A percentile compares a stretch with the other conserved stretches of the same genome.
Evolutionary conservation across 2,329 filamentous ascomycete genomes (phyloP).

Genomic region (Exophiala mesophila): DNA sequence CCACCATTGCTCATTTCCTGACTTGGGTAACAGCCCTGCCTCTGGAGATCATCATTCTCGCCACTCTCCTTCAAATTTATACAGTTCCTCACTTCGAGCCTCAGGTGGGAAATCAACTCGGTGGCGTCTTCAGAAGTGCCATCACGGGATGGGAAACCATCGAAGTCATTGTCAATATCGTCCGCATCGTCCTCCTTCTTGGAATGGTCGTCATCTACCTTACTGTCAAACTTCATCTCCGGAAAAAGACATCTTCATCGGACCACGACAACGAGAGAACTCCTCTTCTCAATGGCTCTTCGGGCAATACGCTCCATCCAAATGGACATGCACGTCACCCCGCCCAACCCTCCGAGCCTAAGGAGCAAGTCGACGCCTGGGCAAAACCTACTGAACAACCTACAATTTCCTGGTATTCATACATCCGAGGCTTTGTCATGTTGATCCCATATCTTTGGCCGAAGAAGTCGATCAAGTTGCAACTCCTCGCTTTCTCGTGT

Average conservation of each 20-base stretch:
- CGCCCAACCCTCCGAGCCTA: slow-evolving; percentile 23
- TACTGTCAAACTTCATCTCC: slow-evolving; percentile 44
- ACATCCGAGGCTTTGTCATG: slow-evolving; percentile 81
- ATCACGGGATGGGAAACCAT: slow-evolving; percentile 41
- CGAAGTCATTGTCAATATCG: slow-evolving; percentile 52
- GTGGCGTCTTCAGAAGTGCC: slow-evolving; percentile 37
- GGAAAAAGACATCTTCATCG: slow-evolving; percentile 30
- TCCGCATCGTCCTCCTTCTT: slow-evolving; percentile 64
- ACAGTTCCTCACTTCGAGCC: slow-evolving; percentile 62
- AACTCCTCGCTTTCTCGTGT: slow-evolving; percentile 75
- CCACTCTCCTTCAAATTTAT: slow-evolving; percentile 64
- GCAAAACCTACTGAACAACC: slow-evolving; percentile 83
- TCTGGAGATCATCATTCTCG: slow-evolving; percentile 68
- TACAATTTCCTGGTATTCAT: slow-evolving; percentile 92
- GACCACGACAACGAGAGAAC: slow-evolving; percentile 38
- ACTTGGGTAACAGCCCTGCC: slow-evolving; percentile 72
- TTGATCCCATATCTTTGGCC: slow-evolving; percentile 99
- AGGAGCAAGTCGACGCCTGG: slow-evolving; percentile 52
- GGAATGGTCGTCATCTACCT: slow-evolving; percentile 58
- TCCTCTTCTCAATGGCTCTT: slow-evolving; percentile 40
- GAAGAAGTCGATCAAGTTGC: slow-evolving; percentile 67
- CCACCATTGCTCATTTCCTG: slow-evolving; percentile 71
- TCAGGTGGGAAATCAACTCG: slow-evolving; percentile 45
- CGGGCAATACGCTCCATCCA: slow-evolving; percentile 34
- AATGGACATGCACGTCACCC: slow-evolving; percentile 49